These are phyloP conservation scores for Cutaneotrichosporon mucoides DNA, from an alignment of 1,284 basidiomycete genomes.

Conservation along the genomic window DNA sequence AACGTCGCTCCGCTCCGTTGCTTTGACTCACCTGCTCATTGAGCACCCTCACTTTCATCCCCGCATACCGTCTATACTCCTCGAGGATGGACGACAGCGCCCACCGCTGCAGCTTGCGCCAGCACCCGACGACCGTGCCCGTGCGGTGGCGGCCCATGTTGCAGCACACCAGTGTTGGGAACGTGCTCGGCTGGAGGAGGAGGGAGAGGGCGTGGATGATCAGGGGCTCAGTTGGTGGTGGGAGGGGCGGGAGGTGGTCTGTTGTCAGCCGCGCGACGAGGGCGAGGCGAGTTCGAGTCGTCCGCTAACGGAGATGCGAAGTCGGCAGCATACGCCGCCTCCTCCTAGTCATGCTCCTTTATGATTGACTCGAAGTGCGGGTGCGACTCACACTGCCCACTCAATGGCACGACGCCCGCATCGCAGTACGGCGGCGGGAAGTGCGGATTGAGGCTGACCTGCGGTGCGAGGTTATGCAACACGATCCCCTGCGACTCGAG, in stretches of 20 bases:
- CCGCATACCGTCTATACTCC: slow-evolving; percentile 54
- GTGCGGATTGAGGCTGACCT: slow-evolving; percentile 42
- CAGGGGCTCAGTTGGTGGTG: slow-evolving; percentile 51
- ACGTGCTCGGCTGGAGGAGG: slow-evolving; percentile 52
- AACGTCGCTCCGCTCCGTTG: too few species aligned
- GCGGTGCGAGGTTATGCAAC: slow-evolving; percentile 44
- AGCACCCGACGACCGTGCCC: slow-evolving; percentile 54
- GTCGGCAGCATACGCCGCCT: too few species aligned
- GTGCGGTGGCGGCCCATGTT: slow-evolving; percentile 55
- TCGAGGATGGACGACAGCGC: slow-evolving; percentile 54
- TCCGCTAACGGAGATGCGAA: too few species aligned
- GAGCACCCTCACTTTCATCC: slow-evolving; percentile 53
- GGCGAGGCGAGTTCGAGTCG: too few species aligned
- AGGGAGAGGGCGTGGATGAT: slow-evolving; percentile 54
- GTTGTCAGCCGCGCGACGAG: slow-evolving; percentile 2
- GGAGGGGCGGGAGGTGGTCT: slow-evolving; percentile 46
- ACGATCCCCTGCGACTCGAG: slow-evolving; percentile 43
- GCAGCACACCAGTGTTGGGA: slow-evolving; percentile 55
- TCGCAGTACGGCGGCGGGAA: slow-evolving; percentile 48
- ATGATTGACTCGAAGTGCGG: neutral
- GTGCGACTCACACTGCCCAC: slow-evolving; percentile 37
- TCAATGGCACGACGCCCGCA: slow-evolving; percentile 41
- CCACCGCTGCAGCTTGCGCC: slow-evolving; percentile 52
- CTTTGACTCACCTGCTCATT: slow-evolving; percentile 52
- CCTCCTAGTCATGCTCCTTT: too few species aligned